Evolutionary conservation across 805 yeast species (phyloP), one percentile per base, ranked within the genome.

Genomic region (Nematodospora valgi): DNA sequence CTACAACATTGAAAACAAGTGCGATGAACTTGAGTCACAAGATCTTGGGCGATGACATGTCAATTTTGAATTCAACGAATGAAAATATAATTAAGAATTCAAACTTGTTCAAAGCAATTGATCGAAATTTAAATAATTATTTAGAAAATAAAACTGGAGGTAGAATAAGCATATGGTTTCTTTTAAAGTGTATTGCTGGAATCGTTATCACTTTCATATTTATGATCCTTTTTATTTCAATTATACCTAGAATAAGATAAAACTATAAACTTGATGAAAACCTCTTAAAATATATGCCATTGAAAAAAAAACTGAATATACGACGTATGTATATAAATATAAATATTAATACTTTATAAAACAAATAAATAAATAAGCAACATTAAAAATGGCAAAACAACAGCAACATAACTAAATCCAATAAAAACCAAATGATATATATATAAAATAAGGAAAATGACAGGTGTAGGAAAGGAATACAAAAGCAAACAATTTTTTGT

Each of bases 1-100:
- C 79, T 0, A 47, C 64, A 6, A 54, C 62, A 6, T 64, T 78
- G 43, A 74, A 71, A 41, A 51, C 55, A 17, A 71, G 76, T 13
- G 81, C 82, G 1, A 43, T 62, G 20, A 46, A 49, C 5, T 63
- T 65, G 13, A 74, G 64, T 43, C 52, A 48, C 39, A 68, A 49
- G 41, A 50, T 63, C 16, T 49, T 44, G 11, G 46, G 47, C 14
- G 69, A 58, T 23, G 72, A 67, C 41, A 46, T 59, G 15, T 49
- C 41, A 17, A 45, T 62, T n/a, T 47, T 68, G 18, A 45, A 55
- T 11, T 54, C 56, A 28, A 57, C 72, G 1, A 51, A 56, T 30
- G 69, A 63, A 17, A 62, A 54, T 37, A 48, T 68, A 48, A 40
- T 48, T 27, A 54, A 49, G 34, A 60, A 62, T 39, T 48, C 59